A percentile compares a stretch with the other conserved stretches of the same genome.
Evolutionary conservation across 2,329 filamentous ascomycete species (phyloP).

Genomic region (Xylogone sp.): DNA sequence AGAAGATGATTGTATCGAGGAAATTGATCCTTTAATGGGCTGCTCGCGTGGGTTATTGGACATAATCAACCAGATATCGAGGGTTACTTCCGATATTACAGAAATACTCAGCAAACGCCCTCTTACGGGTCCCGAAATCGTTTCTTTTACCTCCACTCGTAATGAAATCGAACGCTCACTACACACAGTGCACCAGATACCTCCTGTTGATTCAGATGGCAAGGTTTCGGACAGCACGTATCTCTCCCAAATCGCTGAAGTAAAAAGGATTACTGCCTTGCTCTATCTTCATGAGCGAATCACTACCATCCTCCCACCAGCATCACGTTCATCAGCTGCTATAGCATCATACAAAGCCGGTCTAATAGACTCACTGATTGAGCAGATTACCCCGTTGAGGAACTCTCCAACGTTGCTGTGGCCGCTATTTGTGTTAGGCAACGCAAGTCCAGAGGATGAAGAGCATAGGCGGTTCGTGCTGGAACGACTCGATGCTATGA

Average conservation of each 20-base stretch:
- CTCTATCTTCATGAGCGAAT: slow-evolving; percentile 1
- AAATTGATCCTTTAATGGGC: slow-evolving; percentile 5
- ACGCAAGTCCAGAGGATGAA: background rate
- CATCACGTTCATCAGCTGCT: background rate
- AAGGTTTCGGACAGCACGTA: background rate
- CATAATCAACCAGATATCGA: background rate
- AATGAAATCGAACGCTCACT: background rate
- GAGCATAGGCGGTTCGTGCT: slow-evolving; percentile 2
- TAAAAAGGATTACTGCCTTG: slow-evolving; percentile 1
- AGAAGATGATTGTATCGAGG: background rate
- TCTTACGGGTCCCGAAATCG: background rate
- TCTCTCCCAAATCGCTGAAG: background rate
- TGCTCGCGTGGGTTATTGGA: slow-evolving; percentile 1
- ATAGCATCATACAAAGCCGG: background rate
- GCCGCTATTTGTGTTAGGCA: background rate
- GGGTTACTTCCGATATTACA: background rate
- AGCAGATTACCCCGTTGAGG: background rate
- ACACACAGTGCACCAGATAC: background rate
- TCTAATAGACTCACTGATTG: background rate
- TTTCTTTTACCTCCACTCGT: background rate
- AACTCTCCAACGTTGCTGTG: background rate
- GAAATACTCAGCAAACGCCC: background rate
- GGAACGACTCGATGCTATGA: background rate
- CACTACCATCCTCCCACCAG: background rate
- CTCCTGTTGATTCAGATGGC: too few relatives aligned